Base-by-base conservation (phyloP, 768 basidiomycete species). In the Boletellus ananiceps region DNA sequence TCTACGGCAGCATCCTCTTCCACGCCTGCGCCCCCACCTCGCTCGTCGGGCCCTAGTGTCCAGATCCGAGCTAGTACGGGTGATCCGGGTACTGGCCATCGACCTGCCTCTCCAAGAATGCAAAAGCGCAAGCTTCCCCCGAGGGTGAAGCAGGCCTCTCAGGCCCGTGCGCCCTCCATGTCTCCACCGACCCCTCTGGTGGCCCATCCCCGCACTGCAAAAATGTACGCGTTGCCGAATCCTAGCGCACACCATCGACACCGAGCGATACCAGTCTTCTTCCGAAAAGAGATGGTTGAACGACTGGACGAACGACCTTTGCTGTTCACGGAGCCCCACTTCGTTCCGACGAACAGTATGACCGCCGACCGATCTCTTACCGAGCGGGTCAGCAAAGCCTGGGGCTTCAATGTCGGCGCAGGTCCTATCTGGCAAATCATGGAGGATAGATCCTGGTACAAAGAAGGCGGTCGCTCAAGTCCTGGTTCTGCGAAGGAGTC, bases 391-490 rank as follows among this genome's bases (percentile, higher is more conserved):
- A 82, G 75, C 57, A 87, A 82, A 57, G 73, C 84, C 0, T 87
- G 83, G 84, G 81, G 84, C 0, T 81, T 78, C 58, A 88, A 86
- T 55, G 78, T 86, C 13, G 87, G 88, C 4, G 63, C 80, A 3
- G 89, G 90, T 0, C 87, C 88, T 1, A 57, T 88, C 6, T 92
- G 88, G 88, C 84, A 90, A 50, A 65, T 90, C 32, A 66, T 78
- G 37, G 90, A 93, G 60, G 90, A 93, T 55, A 68, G 87, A 43
- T 80, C 77, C 1, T 92, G 85, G 78, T 91, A 73, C 64, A 89
- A 86, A 60, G 89, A 91, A 56, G 73, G 77, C 3, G 50, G 61
- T 29, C 27, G 27, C 19, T 50, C 60, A 11, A 67, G 68, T 3
- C 52, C 62, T 8, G 51, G 56, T 23, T n/a, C 52, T 9, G 72